These are phyloP conservation scores for Leccinum ochraceum DNA, from an alignment of 768 basidiomycete species.

Conservation along the genomic window DNA sequence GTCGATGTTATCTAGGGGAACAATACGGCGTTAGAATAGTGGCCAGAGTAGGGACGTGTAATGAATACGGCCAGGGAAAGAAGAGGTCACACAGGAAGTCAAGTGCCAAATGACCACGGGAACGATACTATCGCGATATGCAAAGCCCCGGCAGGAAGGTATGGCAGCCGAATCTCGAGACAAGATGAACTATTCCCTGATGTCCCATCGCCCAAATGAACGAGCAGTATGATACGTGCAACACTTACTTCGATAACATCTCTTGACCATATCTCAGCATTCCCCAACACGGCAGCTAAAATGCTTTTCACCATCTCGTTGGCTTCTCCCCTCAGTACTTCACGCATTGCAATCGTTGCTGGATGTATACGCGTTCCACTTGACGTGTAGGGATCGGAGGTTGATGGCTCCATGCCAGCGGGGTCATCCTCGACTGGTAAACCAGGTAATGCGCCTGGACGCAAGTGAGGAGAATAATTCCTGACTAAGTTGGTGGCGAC, in stretches of 20 bases:
- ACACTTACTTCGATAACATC: conserved; percentile 42
- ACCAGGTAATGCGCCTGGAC: conserved; percentile 29
- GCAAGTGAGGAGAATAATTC: conserved; percentile 88
- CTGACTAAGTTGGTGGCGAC: conserved; percentile 88
- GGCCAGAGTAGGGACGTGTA: not conserved
- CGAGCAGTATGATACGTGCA: conserved; percentile 5
- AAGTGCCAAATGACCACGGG: conserved; percentile 47
- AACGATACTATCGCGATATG: conserved; percentile 26
- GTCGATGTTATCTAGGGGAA: conserved; percentile 28
- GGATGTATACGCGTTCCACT: conserved; percentile 53
- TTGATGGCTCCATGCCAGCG: conserved; percentile 4
- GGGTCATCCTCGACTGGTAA: conserved; percentile 9
- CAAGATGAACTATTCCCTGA: conserved; percentile 46
- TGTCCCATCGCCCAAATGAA: conserved; percentile 2
- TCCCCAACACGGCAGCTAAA: conserved; percentile 21
- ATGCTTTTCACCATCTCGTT: conserved; percentile 74
- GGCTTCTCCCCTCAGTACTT: conserved; percentile 63
- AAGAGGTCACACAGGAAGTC: not conserved
- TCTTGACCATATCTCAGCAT: conserved; percentile 60
- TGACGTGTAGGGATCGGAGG: conserved; percentile 43
- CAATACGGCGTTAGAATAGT: conserved; percentile 21
- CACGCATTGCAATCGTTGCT: conserved; percentile 66
- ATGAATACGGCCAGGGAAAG: not conserved
- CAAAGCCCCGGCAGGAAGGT: not conserved
- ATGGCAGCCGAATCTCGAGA: conserved; percentile 39